Base-by-base conservation (phyloP, 2,329 filamentous ascomycete genomes). In the Alternaria sp. region DNA sequence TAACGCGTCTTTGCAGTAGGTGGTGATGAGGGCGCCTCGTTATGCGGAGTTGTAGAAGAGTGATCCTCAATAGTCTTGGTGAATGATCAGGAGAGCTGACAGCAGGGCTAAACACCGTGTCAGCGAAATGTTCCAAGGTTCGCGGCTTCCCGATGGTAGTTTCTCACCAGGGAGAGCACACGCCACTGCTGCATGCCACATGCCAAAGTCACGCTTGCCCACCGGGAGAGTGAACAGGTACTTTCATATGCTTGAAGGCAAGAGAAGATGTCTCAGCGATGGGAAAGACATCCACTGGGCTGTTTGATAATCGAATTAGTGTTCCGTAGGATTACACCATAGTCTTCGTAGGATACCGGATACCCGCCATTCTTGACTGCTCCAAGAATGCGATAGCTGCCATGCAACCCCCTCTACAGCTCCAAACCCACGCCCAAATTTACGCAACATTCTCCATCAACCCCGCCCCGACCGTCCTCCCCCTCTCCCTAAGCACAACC, bases 401-500 rank as follows among this genome's bases (percentile, higher is more conserved):
- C 9, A 15, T 11, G 7, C 33, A 7, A 5, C 9, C 20, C 20
- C 20, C n/a, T 30, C 21, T 15, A n/a, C 33, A 6, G 15, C 8
- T 25, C 7, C n/a, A 6, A n/a, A 44, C 10, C 23, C 41, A 30
- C 33, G 18, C 4, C n/a, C n/a, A n/a, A 6, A 21, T 28, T 11
- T 57, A 71, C 8, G 71, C 71, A 15, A 73, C 71, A 61, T 74
- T 72, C 77, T 97, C 94, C 71, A 98, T 81, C 67, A 97, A 82
- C 2, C 96, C 96, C 41, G 94, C 94, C 11, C 93, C 96, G 63
- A 98, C 87, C 2, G 96, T 98, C 70, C 91, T 88, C 2, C 96
- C 96, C 55, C 89, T 89, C 68, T 89, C 89, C 64, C 96, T 86
- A 55, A 99, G 81, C 26, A 98, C 92, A 47, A 99, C 88, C 69